Evolutionary conservation across 768 basidiomycete genomes (phyloP).

Genomic region (Tylopilus plumbeoviolaceoides): DNA sequence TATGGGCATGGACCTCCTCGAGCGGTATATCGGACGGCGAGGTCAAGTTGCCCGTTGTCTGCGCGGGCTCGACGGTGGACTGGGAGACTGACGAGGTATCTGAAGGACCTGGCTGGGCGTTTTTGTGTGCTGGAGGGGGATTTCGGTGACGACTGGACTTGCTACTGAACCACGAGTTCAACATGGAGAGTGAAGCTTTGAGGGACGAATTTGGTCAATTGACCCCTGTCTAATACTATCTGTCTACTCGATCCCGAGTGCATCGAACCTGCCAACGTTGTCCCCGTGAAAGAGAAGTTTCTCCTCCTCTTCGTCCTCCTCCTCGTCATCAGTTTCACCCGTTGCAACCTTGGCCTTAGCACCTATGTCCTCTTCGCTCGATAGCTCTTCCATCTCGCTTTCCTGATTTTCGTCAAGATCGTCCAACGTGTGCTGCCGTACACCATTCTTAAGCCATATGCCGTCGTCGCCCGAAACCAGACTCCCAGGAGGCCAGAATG

Average conservation of each 20-base stretch:
- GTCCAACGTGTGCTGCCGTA: constrained; percentile 21
- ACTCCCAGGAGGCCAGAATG: constrained; percentile 71
- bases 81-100: constrained; percentile 16
- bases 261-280: constrained; percentile 28
- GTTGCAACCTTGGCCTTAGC: background rate
- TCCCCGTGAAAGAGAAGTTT: background rate
- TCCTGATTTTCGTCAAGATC: constrained; percentile 30
- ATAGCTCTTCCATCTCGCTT: constrained; percentile 9
- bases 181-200: constrained; percentile 12
- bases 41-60: constrained; percentile 8
- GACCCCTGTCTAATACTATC: constrained; percentile 3
- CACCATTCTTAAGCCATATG: constrained; percentile 51
- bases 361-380: constrained; percentile 6
- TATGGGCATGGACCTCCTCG: constrained; percentile 22
- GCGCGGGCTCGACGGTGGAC: constrained; percentile 15
- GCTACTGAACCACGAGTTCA: constrained; percentile 30
- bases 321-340: constrained; percentile 19
- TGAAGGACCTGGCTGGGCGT: constrained; percentile 6
- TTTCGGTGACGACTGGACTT: constrained; percentile 23
- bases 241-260: constrained; percentile 24
- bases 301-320: constrained; percentile 16
- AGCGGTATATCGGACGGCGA: constrained; percentile 20
- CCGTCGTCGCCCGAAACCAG: constrained; percentile 37
- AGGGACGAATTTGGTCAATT: constrained; percentile 8
- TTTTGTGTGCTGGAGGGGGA: background rate